phyloP scores from a whole-genome alignment of 2,329 filamentous ascomycete species.

The Alternaria incomplexa region DNA sequence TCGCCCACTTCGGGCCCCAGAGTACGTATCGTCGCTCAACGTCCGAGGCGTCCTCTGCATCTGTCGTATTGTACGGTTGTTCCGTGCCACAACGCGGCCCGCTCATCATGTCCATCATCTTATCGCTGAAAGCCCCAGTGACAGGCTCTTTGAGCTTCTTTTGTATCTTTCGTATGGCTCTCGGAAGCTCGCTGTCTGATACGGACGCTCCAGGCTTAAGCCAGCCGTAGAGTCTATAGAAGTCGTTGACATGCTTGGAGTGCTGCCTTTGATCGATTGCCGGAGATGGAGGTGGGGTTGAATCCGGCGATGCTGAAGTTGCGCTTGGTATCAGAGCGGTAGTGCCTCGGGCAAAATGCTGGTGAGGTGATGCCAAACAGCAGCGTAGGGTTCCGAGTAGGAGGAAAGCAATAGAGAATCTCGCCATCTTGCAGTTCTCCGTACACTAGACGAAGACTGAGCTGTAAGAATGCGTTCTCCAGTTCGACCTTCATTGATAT shows the following conservation, averaged over 20 bases:
- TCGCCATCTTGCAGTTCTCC: constrained; percentile 18
- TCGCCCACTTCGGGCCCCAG: constrained; percentile 39
- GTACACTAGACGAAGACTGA: background rate
- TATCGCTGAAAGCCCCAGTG: constrained; percentile 33
- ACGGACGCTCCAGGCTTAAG: constrained; percentile 26
- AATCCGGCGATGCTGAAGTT: constrained; percentile 5
- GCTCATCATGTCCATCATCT: constrained; percentile 33
- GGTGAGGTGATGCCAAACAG: constrained; percentile 5
- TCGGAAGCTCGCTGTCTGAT: constrained; percentile 27
- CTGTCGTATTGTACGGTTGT: constrained; percentile 30
- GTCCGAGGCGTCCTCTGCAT: constrained; percentile 12
- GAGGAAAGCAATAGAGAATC: background rate
- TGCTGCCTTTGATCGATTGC: constrained; percentile 21
- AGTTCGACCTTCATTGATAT: background rate
- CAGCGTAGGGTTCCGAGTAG: constrained; percentile 10
- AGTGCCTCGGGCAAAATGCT: constrained; percentile 9
- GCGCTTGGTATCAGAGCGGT: constrained; percentile 31
- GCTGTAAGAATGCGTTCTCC: background rate
- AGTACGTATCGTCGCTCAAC: constrained; percentile 31
- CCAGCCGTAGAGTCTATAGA: constrained; percentile 40
- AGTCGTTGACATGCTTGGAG: constrained; percentile 36
- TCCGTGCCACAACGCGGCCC: constrained; percentile 34
- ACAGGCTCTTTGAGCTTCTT: constrained; percentile 30
- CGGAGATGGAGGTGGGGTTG: constrained; percentile 8
- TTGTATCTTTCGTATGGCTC: constrained; percentile 38